A percentile compares a stretch with the other conserved stretches of the same genome.
Conservation (phyloP, 805 yeast species). For the Myxozyma sirexii region DNA sequence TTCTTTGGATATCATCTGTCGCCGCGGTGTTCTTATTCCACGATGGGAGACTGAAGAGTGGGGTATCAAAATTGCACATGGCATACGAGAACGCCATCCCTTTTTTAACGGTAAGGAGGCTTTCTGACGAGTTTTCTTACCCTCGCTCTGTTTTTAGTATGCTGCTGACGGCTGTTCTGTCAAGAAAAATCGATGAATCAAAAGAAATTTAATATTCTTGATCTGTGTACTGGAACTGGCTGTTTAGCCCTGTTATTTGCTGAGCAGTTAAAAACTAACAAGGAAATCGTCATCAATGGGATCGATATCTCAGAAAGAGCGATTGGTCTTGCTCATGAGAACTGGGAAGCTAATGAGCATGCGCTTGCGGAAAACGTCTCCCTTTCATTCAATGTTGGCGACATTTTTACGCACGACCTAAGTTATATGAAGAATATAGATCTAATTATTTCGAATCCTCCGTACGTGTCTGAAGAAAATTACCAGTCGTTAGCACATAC, state of each 20-base stretch:
- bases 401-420: slow-evolving; percentile 10
- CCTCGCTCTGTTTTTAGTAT: not conserved
- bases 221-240: slow-evolving; percentile 87
- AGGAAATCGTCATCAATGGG: slow-evolving; percentile 45
- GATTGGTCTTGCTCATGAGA: slow-evolving; percentile 52
- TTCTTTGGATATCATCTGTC: slow-evolving; percentile 58
- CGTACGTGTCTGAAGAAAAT: slow-evolving; percentile 66
- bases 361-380: slow-evolving; percentile 4
- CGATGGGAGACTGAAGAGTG: slow-evolving; percentile 97
- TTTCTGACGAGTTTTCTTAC: not conserved
- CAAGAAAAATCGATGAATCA: not conserved
- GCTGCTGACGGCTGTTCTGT: not conserved
- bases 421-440: slow-evolving; percentile 42
- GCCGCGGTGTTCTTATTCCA: slow-evolving; percentile 76
- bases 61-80: slow-evolving; percentile 45
- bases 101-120: slow-evolving; percentile 6
- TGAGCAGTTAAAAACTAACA: slow-evolving; percentile 35
- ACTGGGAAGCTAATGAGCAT: slow-evolving; percentile 41
- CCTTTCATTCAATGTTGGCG: slow-evolving; percentile 12
- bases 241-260: slow-evolving; percentile 69
- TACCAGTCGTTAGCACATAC: slow-evolving; percentile 46
- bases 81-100: slow-evolving; percentile 7
- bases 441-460: slow-evolving; percentile 84
- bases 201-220: slow-evolving; percentile 50
- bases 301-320: slow-evolving; percentile 64